Evolutionary conservation across 768 basidiomycete genomes (phyloP).

Genomic region (Pleurotus tuber-regium): DNA sequence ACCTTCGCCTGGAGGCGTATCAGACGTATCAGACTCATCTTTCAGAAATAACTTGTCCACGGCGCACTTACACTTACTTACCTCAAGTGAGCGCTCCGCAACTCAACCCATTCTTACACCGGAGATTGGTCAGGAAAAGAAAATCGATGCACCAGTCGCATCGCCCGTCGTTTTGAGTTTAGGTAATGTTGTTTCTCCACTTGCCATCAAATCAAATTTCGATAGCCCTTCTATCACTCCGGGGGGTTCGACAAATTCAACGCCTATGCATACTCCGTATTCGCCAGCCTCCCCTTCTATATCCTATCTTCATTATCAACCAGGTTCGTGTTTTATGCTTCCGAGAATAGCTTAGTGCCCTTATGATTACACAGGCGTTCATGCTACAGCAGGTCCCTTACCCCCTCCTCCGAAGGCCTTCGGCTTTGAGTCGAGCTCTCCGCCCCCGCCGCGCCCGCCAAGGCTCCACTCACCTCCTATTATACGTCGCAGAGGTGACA

Average conservation of each 20-base stretch:
- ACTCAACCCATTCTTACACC: constrained; percentile 50
- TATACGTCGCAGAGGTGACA: constrained; percentile 42
- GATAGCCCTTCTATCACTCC: background rate
- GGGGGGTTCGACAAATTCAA: background rate
- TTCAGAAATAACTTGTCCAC: constrained; percentile 14
- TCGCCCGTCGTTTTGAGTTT: constrained; percentile 58
- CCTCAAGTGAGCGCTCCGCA: constrained; percentile 10
- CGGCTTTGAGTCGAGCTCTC: constrained; percentile 39
- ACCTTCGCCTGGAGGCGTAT: constrained; percentile 20
- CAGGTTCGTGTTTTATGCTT: constrained; percentile 37
- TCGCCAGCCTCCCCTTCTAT: constrained; percentile 25
- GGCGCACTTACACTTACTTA: constrained; percentile 14
- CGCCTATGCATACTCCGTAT: background rate
- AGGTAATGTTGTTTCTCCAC: constrained; percentile 9
- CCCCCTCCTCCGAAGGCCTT: constrained; percentile 68
- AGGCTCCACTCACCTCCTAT: constrained; percentile 55
- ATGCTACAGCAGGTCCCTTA: constrained; percentile 71
- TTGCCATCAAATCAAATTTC: background rate
- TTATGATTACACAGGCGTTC: constrained; percentile 37
- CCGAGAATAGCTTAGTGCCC: constrained; percentile 7
- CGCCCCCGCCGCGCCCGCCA: constrained; percentile 60
- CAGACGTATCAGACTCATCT: constrained; percentile 25
- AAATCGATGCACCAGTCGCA: constrained; percentile 58
- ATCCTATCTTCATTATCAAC: constrained; percentile 59
- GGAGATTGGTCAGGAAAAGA: constrained; percentile 59